These are phyloP conservation scores for Blepharisma undulans DNA, from an alignment of 169 alveolate species.

Conservation along the genomic window DNA sequence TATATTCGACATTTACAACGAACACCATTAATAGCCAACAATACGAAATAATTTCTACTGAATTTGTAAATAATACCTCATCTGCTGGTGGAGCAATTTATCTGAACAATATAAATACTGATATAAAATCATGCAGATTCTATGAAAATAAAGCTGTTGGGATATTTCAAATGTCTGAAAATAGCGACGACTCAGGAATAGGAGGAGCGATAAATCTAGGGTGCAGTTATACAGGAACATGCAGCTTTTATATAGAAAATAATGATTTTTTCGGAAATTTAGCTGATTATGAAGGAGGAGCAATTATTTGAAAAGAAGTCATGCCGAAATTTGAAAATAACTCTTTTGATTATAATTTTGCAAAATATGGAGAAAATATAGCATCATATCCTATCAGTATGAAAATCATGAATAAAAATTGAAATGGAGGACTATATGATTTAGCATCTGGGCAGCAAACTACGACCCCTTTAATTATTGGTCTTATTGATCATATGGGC, in stretches of 20 bases:
- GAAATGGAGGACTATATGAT: no score
- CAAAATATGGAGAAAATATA: conserved; percentile 16
- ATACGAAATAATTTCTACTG: neutral
- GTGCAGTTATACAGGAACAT: no score
- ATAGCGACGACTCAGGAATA: no score
- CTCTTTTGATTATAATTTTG: neutral
- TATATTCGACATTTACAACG: no score
- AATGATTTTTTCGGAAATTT: no score
- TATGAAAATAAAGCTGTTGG: neutral
- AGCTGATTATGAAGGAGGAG: no score
- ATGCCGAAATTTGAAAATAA: no score
- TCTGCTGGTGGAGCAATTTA: neutral
- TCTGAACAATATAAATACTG: neutral
- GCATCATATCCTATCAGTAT: neutral
- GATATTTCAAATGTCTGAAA: no score
- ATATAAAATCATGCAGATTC: neutral
- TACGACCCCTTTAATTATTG: neutral
- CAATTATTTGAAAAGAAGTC: no score
- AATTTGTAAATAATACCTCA: neutral
- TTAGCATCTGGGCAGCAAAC: neutral
- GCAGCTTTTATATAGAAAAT: no score
- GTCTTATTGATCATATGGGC: neutral
- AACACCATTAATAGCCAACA: no score
- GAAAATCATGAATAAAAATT: neutral
- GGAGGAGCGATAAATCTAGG: no score